Base-by-base conservation (phyloP, 768 basidiomycete genomes). In the Termitomyces sp. region DNA sequence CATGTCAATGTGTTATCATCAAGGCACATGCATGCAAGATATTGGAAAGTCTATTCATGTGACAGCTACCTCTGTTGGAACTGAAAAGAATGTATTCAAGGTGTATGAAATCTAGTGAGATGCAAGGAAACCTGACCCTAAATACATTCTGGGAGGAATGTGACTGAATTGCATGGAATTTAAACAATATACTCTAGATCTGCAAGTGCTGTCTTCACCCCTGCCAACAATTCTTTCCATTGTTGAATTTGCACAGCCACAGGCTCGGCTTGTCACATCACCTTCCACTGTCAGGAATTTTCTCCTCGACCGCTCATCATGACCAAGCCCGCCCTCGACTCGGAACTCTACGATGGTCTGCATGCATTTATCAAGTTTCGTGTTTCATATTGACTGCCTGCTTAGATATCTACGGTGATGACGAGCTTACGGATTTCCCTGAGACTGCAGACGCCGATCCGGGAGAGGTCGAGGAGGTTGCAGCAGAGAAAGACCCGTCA, bases 341-440 rank as follows among this genome's bases (percentile, higher is more conserved):
- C 72, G 24, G 74, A 75, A 62, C 65, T 75, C 33, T 75, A 75
- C 63, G 74, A 73, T 46, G 74, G 74, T 73, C 49, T 47, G 67
- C 44, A 49, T 20, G 18, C 39, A 20, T 47, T 4, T 12, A 49
- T 42, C 51, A 13, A 55, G 77, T 75, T 65, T 70, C 8, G 34
- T n/a, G 34, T 5, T 51, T 20, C 34, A 4, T 45, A 41, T n/a
- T 59, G 0, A 59, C 46, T 33, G 51, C 54, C 46, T 54, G 58
- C 9, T 63, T 63, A 85, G 83, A 84, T 66, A 76, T 85, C 55
- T 86, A 85, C 62, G 78, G 77, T 52, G 78, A 78, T 61, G 80
- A 80, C 62, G 79, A 82, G 39, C 57, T 61, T 58, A 76, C 72
- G 62, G 80, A 77, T 54, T 77, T 73, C 63, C 65, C 39, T 42